Percentiles rank a stretch among this genome's conserved stretches.
Conservation (phyloP, 139 green algal genomes). For the Gonium pectorale region DNA sequence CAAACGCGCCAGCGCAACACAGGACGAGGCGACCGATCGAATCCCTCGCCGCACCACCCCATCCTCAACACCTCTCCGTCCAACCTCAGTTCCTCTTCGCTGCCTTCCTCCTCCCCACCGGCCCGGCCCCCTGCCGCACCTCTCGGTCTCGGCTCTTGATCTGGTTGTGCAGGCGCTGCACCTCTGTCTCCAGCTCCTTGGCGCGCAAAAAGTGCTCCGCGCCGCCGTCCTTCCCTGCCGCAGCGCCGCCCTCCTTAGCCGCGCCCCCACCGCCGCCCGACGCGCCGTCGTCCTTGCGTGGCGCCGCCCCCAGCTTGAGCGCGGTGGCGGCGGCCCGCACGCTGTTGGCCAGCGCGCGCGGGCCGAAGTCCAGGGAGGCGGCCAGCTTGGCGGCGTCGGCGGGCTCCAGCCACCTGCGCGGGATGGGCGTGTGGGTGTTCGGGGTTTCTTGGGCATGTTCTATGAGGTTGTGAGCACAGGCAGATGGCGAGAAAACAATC, state of each 20-base stretch:
- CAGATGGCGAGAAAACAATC: too few relatives aligned
- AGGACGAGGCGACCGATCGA: too few relatives aligned
- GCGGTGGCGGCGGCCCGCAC: not conserved
- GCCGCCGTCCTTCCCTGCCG: too few relatives aligned
- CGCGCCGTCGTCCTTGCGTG: too few relatives aligned
- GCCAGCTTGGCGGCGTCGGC: not conserved
- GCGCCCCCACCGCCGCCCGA: not conserved
- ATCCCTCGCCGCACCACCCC: too few relatives aligned
- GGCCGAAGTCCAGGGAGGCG: constrained; percentile 15
- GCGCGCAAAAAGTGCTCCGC: constrained; percentile 1
- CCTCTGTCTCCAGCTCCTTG: constrained; percentile 46
- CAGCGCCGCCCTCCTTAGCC: too few relatives aligned
- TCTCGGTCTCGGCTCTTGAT: constrained; percentile 21
- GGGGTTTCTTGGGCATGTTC: too few relatives aligned
- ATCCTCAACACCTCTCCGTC: too few relatives aligned
- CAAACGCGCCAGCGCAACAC: too few relatives aligned
- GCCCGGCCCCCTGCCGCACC: not conserved
- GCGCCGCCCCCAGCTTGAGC: not conserved
- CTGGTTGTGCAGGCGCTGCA: constrained; percentile 38
- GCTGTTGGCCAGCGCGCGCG: constrained; percentile 1
- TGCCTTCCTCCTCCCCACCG: too few relatives aligned
- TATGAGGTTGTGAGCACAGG: too few relatives aligned
- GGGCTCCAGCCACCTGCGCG: constrained; percentile 21
- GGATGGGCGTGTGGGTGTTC: not conserved
- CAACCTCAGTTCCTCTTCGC: too few relatives aligned